phyloP scores from a whole-genome alignment of 805 yeast genomes.

The Candida xyloterini region DNA sequence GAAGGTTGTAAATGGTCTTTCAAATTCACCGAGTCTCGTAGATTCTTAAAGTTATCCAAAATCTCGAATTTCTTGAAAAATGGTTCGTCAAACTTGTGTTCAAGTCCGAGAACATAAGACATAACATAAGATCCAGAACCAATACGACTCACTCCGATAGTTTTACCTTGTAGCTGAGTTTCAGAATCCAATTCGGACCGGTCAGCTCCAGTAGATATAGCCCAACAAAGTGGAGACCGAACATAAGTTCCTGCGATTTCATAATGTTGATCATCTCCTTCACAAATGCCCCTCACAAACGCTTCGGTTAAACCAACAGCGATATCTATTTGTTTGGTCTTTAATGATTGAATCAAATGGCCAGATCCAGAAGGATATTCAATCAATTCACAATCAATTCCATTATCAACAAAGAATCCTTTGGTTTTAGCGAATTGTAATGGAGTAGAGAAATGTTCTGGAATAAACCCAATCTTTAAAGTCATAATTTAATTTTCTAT shows the following conservation, averaged over 20 bases:
- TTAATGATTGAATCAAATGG: constrained; percentile 71
- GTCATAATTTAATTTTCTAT: constrained; percentile 4
- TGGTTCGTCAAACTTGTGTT: constrained; percentile 50
- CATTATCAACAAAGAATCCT: constrained; percentile 49
- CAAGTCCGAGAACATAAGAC: constrained; percentile 78
- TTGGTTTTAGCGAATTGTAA: constrained; percentile 65
- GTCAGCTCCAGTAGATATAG: constrained; percentile 71
- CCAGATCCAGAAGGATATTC: constrained; percentile 89
- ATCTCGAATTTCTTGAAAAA: constrained; percentile 54
- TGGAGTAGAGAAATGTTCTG: constrained; percentile 92
- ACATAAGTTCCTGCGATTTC: constrained; percentile 80
- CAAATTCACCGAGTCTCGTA: constrained; percentile 76
- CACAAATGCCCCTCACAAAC: constrained; percentile 76
- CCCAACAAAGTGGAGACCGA: constrained; percentile 85
- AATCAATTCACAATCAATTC: constrained; percentile 55
- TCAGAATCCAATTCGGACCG: constrained; percentile 53
- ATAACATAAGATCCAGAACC: constrained; percentile 92
- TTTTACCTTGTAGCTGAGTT: constrained; percentile 52
- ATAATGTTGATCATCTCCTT: constrained; percentile 57
- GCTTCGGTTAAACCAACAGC: constrained; percentile 93
- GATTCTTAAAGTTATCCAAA: constrained; percentile 64
- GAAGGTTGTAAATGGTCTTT: constrained; percentile 42
- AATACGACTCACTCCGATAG: constrained; percentile 78
- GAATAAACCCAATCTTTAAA: constrained; percentile 74
- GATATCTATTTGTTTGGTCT: constrained; percentile 61